A percentile compares a stretch with the other conserved stretches of the same genome.
These are phyloP conservation scores for Sordariomycetes sp. DNA, from an alignment of 2,329 filamentous ascomycete genomes.

Conservation along the genomic window DNA sequence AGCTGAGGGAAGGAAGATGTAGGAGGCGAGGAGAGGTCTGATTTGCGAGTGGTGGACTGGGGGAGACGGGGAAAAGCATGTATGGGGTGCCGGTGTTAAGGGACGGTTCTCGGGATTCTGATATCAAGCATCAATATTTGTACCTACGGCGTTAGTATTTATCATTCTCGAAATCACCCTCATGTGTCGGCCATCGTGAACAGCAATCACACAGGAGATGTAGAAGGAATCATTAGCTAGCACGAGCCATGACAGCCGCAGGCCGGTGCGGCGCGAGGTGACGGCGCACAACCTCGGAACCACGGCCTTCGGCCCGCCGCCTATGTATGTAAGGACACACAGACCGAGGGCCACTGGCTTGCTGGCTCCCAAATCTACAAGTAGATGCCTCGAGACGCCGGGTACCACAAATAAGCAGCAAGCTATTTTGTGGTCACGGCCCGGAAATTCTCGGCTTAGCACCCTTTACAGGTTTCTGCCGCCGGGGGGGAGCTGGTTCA, in stretches of 20 bases:
- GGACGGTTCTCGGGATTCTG: neutral
- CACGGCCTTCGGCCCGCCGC: too few relatives aligned
- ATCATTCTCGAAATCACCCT: neutral
- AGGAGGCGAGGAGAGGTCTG: neutral
- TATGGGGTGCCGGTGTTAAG: neutral
- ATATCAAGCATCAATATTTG: neutral
- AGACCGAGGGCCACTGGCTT: too few relatives aligned
- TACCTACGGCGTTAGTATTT: neutral
- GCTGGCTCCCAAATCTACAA: too few relatives aligned
- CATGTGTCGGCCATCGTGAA: too few relatives aligned
- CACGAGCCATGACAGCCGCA: too few relatives aligned
- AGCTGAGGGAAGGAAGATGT: neutral
- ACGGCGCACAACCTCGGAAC: too few relatives aligned
- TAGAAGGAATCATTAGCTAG: too few relatives aligned
- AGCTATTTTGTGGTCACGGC: neutral
- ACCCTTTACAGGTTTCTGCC: neutral
- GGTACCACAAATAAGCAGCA: neutral
- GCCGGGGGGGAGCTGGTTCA: neutral
- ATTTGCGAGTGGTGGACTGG: neutral
- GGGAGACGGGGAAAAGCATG: neutral
- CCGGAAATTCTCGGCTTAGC: slow-evolving; percentile 3
- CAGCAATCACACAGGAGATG: too few relatives aligned
- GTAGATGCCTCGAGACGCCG: too few relatives aligned
- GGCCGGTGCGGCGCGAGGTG: too few relatives aligned
- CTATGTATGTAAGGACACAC: neutral